Percentiles rank a stretch among this genome's conserved stretches.
Conservation (phyloP, 2,329 filamentous ascomycete species). For the Cladosporium sp. region DNA sequence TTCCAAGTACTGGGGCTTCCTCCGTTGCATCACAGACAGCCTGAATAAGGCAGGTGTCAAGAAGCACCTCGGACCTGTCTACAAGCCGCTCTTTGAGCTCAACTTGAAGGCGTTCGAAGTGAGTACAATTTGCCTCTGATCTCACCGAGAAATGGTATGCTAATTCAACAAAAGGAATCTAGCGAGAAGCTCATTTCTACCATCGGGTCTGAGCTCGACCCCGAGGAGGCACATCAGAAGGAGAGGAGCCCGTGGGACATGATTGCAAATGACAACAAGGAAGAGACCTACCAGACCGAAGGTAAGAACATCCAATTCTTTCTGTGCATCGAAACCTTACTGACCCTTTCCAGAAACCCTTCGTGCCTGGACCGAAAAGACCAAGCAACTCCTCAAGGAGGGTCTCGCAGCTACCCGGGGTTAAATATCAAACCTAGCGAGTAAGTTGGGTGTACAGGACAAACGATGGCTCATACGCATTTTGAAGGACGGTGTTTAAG, state of each 20-base stretch:
- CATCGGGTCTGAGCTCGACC: neutral
- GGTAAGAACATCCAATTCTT: neutral
- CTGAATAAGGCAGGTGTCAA: constrained; percentile 1
- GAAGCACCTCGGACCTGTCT: constrained; percentile 3
- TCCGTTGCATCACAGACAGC: neutral
- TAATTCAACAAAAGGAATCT: neutral
- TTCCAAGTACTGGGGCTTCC: neutral
- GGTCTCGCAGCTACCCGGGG: neutral
- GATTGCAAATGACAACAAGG: neutral
- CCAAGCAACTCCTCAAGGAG: constrained; percentile 5
- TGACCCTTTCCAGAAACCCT: neutral
- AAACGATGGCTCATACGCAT: neutral
- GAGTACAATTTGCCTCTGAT: neutral
- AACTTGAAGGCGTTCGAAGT: neutral
- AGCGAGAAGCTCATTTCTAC: neutral
- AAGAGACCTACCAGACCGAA: neutral
- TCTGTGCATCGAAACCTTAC: neutral
- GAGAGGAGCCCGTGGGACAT: neutral
- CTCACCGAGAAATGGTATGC: too few relatives aligned
- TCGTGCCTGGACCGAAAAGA: neutral
- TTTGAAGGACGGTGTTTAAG: too few relatives aligned
- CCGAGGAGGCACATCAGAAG: neutral
- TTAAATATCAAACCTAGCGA: neutral
- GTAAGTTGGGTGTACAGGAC: neutral
- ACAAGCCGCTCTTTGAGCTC: constrained; percentile 1